These are phyloP conservation scores for Peribolospora kevripleyi DNA, from an alignment of 768 basidiomycete genomes.

Conservation along the genomic window DNA sequence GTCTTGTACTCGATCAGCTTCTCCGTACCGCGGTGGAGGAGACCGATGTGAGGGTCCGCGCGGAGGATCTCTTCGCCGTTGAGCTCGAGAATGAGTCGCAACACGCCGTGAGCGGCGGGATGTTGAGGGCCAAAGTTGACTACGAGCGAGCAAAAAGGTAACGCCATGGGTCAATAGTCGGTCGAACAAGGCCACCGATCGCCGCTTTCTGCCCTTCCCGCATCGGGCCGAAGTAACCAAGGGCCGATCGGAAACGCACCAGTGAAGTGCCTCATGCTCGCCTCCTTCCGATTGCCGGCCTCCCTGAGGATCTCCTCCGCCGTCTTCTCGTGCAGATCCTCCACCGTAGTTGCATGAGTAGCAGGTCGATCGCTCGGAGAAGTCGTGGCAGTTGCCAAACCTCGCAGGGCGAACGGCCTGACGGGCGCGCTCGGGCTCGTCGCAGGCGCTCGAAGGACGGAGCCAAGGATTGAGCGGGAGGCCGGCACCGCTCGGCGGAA, in stretches of 20 bases:
- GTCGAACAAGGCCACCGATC: background rate
- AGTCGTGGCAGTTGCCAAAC: background rate
- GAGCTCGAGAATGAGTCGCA: constrained; percentile 86
- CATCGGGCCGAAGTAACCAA: background rate
- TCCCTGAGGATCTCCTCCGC: constrained; percentile 61
- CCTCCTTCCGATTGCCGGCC: constrained; percentile 29
- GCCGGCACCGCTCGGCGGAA: too few relatives aligned
- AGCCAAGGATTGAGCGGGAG: too few relatives aligned
- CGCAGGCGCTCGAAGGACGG: too few relatives aligned
- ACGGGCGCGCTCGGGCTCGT: too few relatives aligned
- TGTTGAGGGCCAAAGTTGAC: constrained; percentile 46
- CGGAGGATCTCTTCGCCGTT: constrained; percentile 80
- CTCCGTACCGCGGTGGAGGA: constrained; percentile 91
- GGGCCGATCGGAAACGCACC: constrained; percentile 14
- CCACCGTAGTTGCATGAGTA: constrained; percentile 27
- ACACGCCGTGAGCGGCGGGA: constrained; percentile 94
- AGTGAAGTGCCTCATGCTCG: constrained; percentile 79
- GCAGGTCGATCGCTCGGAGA: background rate
- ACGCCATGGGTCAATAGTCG: background rate
- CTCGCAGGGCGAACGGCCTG: too few relatives aligned
- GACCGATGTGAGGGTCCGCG: constrained; percentile 45
- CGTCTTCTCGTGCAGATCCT: constrained; percentile 58
- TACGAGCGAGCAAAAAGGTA: background rate
- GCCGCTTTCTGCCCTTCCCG: background rate
- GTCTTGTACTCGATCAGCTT: constrained; percentile 98